Evolutionary conservation across 768 basidiomycete genomes (phyloP).

Genomic region (Coprinopsis sp.): DNA sequence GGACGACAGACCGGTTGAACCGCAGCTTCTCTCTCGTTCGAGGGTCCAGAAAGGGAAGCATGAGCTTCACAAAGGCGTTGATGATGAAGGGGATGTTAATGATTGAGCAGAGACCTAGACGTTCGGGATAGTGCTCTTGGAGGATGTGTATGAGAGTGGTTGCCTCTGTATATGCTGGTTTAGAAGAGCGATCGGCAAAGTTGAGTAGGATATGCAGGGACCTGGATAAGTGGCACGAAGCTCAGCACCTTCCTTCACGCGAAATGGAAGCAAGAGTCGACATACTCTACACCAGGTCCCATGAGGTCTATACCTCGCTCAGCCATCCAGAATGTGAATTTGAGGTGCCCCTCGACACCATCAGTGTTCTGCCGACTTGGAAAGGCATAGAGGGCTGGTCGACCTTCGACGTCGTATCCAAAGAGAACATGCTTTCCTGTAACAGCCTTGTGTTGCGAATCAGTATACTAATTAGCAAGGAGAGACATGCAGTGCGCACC

Average conservation of each 20-base stretch:
- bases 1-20: constrained; percentile 65
- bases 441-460: constrained; percentile 41
- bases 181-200: constrained; percentile 70
- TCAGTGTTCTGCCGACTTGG: constrained; percentile 75
- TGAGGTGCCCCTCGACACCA: constrained; percentile 63
- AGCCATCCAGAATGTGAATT: constrained; percentile 73
- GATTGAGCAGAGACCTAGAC: constrained; percentile 70
- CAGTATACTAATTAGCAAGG: neutral
- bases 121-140: constrained; percentile 86
- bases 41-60: constrained; percentile 81
- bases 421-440: constrained; percentile 81
- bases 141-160: constrained; percentile 56
- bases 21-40: constrained; percentile 69
- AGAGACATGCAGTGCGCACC: constrained; percentile 33
- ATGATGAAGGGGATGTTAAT: constrained; percentile 79
- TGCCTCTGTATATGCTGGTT: constrained; percentile 37
- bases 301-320: constrained; percentile 76
- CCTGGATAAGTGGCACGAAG: constrained; percentile 36
- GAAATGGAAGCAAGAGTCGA: neutral
- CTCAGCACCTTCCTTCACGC: too few relatives aligned
- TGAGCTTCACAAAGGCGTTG: constrained; percentile 70
- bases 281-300: constrained; percentile 78
- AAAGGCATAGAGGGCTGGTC: constrained; percentile 68
- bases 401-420: constrained; percentile 63
- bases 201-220: constrained; percentile 70